Conservation (phyloP, 75 land plant genomes). For the Selaginella moellendorffii region DNA sequence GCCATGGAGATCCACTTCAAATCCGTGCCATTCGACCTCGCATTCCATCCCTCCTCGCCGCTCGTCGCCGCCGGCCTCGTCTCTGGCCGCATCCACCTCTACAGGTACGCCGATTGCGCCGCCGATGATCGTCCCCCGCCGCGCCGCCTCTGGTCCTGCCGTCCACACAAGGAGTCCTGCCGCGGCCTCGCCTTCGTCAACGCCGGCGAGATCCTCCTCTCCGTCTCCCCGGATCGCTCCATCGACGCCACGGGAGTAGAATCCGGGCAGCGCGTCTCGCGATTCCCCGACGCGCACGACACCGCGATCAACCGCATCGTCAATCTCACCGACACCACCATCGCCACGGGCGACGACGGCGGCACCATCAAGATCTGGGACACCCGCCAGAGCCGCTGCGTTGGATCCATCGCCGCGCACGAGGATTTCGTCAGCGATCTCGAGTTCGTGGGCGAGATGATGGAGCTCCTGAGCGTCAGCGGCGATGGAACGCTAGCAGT, state of each 20-base stretch:
- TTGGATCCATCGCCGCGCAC: constrained; percentile 56
- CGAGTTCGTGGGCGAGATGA: constrained; percentile 48
- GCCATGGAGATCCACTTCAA: constrained; percentile 49
- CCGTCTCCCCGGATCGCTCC: constrained; percentile 68
- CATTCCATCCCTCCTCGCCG: constrained; percentile 59
- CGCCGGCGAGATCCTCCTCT: constrained; percentile 18
- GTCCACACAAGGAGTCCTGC: not conserved
- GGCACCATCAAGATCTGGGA: constrained; percentile 98
- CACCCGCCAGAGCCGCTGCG: constrained; percentile 73
- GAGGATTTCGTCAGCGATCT: constrained; percentile 87
- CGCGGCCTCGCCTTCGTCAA: not conserved
- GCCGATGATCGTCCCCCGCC: too few species aligned
- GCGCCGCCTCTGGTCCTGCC: not conserved
- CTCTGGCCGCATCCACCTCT: constrained; percentile 61
- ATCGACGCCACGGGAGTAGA: constrained; percentile 74
- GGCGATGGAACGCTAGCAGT: constrained; percentile 96
- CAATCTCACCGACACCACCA: constrained; percentile 57
- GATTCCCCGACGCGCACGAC: constrained; percentile 62
- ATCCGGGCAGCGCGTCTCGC: constrained; percentile 52
- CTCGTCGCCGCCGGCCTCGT: constrained; percentile 67
- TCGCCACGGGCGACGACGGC: constrained; percentile 87
- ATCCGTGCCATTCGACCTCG: constrained; percentile 60
- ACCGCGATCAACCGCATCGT: constrained; percentile 56
- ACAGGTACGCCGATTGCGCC: not conserved
- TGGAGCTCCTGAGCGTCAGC: constrained; percentile 61